phyloP scores from a whole-genome alignment of 352 stramenopile species.

The Phytopythium chamaehyphon region DNA sequence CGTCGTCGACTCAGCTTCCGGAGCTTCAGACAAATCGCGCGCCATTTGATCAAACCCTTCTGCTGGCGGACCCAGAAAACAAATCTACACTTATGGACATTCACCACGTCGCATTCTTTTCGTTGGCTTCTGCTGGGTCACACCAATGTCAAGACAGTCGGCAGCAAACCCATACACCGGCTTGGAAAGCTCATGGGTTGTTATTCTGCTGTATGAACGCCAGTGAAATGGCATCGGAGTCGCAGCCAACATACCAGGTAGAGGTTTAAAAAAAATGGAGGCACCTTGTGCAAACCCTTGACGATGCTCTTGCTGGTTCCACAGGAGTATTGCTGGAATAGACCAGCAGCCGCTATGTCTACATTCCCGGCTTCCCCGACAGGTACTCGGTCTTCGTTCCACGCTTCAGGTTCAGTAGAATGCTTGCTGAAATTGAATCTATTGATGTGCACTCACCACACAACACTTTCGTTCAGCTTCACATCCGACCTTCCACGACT shows the following conservation, averaged over 20 bases:
- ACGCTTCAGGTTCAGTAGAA: not conserved
- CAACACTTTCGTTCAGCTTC: slow-evolving; percentile 11
- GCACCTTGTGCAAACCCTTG: not conserved
- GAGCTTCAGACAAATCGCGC: too few species aligned
- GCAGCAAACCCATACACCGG: too few species aligned
- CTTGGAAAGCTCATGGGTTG: slow-evolving; percentile 10
- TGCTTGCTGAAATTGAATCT: not conserved
- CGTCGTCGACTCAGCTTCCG: too few species aligned
- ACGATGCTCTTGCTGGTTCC: not conserved
- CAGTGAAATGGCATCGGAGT: slow-evolving; percentile 6
- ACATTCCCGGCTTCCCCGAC: not conserved
- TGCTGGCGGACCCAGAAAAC: too few species aligned
- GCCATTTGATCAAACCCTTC: too few species aligned
- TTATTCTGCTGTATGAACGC: slow-evolving; percentile 22
- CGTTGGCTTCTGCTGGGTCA: too few species aligned
- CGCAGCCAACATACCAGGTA: slow-evolving; percentile 25
- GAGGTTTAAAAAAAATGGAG: not conserved
- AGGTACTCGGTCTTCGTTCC: not conserved
- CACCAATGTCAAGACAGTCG: too few species aligned
- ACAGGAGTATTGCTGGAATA: slow-evolving; percentile 47
- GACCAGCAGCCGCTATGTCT: not conserved
- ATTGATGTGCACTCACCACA: too few species aligned
- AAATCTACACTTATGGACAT: too few species aligned
- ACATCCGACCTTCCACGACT: slow-evolving; percentile 33
- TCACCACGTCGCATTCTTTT: too few species aligned